Conservation (phyloP, 345 rosid genomes). For the Brassica incana region DNA sequence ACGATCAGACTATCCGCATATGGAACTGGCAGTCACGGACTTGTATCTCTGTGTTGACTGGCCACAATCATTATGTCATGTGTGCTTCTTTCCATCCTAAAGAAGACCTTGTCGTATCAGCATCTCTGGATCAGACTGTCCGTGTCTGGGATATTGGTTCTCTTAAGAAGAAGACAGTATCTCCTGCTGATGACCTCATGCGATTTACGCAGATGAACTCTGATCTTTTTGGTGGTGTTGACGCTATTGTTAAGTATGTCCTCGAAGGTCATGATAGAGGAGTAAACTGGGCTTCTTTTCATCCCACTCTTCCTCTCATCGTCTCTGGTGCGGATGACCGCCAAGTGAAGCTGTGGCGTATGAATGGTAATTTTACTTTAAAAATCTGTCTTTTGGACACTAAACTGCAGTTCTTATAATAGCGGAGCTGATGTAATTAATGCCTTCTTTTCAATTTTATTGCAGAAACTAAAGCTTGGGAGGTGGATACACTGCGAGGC, state of each 20-base stretch:
- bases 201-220: conserved; percentile 9
- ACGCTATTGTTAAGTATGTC: too few relatives aligned
- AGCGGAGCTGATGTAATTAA: neutral
- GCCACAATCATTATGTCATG: too few relatives aligned
- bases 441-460: neutral
- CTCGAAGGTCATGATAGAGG: too few relatives aligned
- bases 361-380: neutral
- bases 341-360: neutral
- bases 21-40: too few relatives aligned
- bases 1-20: too few relatives aligned
- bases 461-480: neutral
- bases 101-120: conserved; percentile 49
- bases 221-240: too few relatives aligned
- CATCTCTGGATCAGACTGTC: conserved; percentile 53
- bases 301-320: conserved; percentile 36
- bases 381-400: neutral
- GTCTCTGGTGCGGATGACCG: conserved; percentile 82
- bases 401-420: neutral
- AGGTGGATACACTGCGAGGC: neutral
- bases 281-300: too few relatives aligned
- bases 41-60: too few relatives aligned
- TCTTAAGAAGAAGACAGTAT: conserved; percentile 68
- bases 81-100: too few relatives aligned
- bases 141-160: conserved; percentile 79
- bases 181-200: conserved; percentile 41